Evolutionary conservation across 2,329 filamentous ascomycete species (phyloP), one percentile per base, ranked within the genome.

Genomic region (Aspergillus hortae): DNA sequence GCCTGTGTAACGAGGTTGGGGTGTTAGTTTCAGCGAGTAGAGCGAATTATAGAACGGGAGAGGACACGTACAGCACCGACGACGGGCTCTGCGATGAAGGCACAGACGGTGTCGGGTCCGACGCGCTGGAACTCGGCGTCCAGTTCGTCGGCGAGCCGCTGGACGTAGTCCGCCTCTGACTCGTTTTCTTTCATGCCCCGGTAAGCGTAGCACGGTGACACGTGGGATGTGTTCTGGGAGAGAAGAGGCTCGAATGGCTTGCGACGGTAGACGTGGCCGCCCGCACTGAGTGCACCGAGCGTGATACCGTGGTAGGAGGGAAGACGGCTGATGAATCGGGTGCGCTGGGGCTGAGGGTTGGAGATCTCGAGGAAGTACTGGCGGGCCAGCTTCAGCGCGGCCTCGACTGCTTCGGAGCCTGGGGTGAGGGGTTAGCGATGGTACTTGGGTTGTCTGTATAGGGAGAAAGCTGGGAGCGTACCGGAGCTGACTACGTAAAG

Each of bases 261-360:
- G 52, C 84, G 79, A 33, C 88, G 77, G 4, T 74, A 73, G 4
- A 77, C 69, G 64, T 90, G 83, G 9, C 86, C 86, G 9, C 86
- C 80, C 14, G 87, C 74, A 0, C 81, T 80, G 49, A 91, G 75
- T 1, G 87, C 78, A 0, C 87, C 87, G 0, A 91, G 66, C 0
- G 87, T 90, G 25, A 79, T 84, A 5, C 88, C 88, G 60, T 91
- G 88, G 60, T 88, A 91, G 10, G 83, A 86, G 19, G 83, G 77
- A 27, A 81, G 71, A 14, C 87, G 79, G 5, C 83, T 77, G 59
- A 91, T 87, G 68, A 87, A 87, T 44, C 80, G 76, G 0, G 74
- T 75, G 2, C 86, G 77, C 44, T 77, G 67, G 1, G 78, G 75
- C 57, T 89, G 73, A 3, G 75, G 75, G 0, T 72, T 68, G 2